Evolutionary conservation across 108 stramenopile species (phyloP), one percentile per base, ranked within the genome.

Genomic region (Conticribra weissflogii): DNA sequence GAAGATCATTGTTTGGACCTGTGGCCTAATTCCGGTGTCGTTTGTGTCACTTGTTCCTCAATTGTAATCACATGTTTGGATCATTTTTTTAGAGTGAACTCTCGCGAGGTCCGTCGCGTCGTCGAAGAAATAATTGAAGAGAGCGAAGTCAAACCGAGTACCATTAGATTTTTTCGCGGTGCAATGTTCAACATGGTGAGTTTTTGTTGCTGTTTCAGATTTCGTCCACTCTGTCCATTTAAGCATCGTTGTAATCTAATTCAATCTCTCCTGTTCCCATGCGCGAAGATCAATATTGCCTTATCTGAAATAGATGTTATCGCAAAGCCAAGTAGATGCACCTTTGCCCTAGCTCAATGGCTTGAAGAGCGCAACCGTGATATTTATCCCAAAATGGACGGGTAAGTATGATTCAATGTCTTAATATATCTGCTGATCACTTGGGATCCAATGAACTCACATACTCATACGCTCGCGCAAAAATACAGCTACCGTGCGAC

Each of bases 131-230:
- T 91, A 9, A 93, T 98, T 45, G 96, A 98, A 54, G 75, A 83
- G 45, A 81, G 84, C 31, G 84, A 88, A 47, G 70, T 83, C 2
- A 87, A 88, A 52, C 91, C 89, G 3, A 79, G 65, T 56, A 93
- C 83, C 5, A 92, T 98, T 54, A 85, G 95, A 31, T 98, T 97
- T 74, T 98, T 98, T 81, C 95, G 97, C 32, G 96, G 96, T 31
- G 95, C 95, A 45, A 98, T 98, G 97, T 97, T 97, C 85, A 98
- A 98, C 81, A 98, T 98, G 97, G 84, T 89, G 57, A 45, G 84
- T 67, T 48, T n/a, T n/a, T n/a, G n/a, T n/a, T n/a, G n/a, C n/a
- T n/a, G n/a, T n/a, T n/a, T n/a, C n/a, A n/a, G n/a, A n/a, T n/a
- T n/a, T n/a, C n/a, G n/a, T n/a, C n/a, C n/a, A n/a, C n/a, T n/a